These are phyloP conservation scores for Serpula lacrymans DNA, from an alignment of 768 basidiomycete species.

Conservation along the genomic window DNA sequence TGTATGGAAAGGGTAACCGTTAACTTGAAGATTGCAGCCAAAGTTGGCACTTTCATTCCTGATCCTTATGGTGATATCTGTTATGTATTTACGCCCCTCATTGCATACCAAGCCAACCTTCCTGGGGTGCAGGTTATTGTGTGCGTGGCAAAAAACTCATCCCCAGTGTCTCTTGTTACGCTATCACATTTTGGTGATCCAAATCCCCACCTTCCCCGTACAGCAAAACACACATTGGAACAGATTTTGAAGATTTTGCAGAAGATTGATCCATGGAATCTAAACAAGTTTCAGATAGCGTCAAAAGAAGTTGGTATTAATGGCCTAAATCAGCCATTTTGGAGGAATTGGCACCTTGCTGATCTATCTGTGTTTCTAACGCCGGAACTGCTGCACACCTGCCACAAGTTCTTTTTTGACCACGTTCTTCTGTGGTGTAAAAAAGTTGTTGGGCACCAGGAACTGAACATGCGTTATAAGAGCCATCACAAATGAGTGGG, in stretches of 20 bases:
- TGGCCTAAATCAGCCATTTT: conserved; percentile 24
- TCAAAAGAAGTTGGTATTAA: conserved; percentile 10
- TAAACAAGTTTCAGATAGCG: conserved; percentile 19
- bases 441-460: conserved; percentile 29
- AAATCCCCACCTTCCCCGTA: conserved; percentile 5
- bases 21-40: conserved; percentile 12
- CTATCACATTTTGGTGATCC: conserved; percentile 12
- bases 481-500: no score
- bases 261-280: conserved; percentile 14
- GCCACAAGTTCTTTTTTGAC: conserved; percentile 37
- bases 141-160: conserved; percentile 6
- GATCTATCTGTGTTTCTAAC: conserved; percentile 31
- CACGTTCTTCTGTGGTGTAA: conserved; percentile 37
- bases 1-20: no score
- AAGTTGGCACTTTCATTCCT: conserved; percentile 9
- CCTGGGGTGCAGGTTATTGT: conserved; percentile 10
- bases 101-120: conserved; percentile 8
- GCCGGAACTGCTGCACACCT: conserved; percentile 35
- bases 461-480: no score
- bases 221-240: conserved; percentile 2
- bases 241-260: not conserved
- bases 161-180: conserved; percentile 8
- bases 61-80: conserved; percentile 16
- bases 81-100: conserved; percentile 23
- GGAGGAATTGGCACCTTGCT: conserved; percentile 31